Evolutionary conservation across 2,329 filamentous ascomycete genomes (phyloP).

Genomic region (Pseudovirgaria hyperparasitica): DNA sequence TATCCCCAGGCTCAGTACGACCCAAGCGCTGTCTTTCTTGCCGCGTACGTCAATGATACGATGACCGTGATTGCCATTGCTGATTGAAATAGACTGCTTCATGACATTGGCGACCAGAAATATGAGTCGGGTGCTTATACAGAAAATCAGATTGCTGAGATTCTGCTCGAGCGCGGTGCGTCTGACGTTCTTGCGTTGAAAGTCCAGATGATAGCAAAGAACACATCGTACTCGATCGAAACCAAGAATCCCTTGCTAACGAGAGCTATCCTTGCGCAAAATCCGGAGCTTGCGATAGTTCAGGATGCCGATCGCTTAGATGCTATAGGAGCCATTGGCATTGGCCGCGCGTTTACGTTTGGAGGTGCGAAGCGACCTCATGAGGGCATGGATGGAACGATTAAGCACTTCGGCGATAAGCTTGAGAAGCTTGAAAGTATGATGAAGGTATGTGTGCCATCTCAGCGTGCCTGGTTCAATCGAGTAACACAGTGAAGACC

Average conservation of each 20-base stretch:
- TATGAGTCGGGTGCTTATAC: constrained; percentile 49
- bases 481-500: constrained; percentile 12
- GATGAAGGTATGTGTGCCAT: constrained; percentile 13
- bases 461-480: too few relatives aligned
- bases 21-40: constrained; percentile 48
- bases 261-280: constrained; percentile 43
- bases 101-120: constrained; percentile 82
- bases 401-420: constrained; percentile 25
- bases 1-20: constrained; percentile 31
- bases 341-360: constrained; percentile 67
- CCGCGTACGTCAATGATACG: constrained; percentile 37
- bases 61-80: constrained; percentile 10
- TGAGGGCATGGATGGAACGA: constrained; percentile 13
- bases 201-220: constrained; percentile 59
- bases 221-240: constrained; percentile 70
- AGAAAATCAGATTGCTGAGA: constrained; percentile 40
- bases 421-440: constrained; percentile 17
- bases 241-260: constrained; percentile 50
- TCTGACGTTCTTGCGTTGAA: constrained; percentile 44
- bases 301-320: constrained; percentile 93
- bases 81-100: constrained; percentile 29
- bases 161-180: constrained; percentile 47
- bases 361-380: constrained; percentile 28
- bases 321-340: constrained; percentile 74
- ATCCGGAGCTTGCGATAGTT: constrained; percentile 71